These are phyloP conservation scores for Aspergillus piperis DNA, from an alignment of 2,329 filamentous ascomycete genomes.

Conservation along the genomic window DNA sequence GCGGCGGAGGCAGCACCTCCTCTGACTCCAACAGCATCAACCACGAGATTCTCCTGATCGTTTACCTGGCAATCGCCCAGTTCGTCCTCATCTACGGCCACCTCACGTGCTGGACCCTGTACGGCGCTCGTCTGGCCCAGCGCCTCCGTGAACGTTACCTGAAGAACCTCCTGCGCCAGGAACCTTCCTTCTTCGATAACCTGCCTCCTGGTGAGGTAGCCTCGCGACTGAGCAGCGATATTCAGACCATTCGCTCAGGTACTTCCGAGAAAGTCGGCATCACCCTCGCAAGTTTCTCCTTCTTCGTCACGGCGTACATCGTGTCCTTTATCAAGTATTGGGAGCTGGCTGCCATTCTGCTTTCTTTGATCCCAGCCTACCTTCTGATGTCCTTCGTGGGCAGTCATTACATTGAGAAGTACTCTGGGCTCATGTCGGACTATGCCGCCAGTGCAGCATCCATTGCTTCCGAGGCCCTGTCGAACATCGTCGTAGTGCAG, in stretches of 20 bases:
- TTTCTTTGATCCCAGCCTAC: conserved; percentile 65
- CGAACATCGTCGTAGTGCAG: conserved; percentile 63
- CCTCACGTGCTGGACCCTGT: conserved; percentile 64
- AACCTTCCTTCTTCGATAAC: conserved; percentile 65
- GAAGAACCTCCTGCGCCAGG: conserved; percentile 59
- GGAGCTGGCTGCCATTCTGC: conserved; percentile 63
- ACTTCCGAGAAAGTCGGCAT: conserved; percentile 72
- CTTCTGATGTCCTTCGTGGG: conserved; percentile 60
- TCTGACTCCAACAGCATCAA: conserved; percentile 37
- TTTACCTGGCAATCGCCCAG: conserved; percentile 65
- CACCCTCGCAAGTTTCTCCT: conserved; percentile 61
- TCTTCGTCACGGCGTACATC: conserved; percentile 67
- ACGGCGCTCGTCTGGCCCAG: conserved; percentile 64
- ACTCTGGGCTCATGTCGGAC: conserved; percentile 52
- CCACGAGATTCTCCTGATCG: conserved; percentile 60
- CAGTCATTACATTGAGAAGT: conserved; percentile 56
- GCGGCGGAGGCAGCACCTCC: conserved; percentile 11
- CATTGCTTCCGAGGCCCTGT: conserved; percentile 64
- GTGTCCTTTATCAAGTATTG: conserved; percentile 67
- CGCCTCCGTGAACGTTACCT: conserved; percentile 64
- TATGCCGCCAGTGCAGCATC: conserved; percentile 61
- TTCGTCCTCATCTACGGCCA: conserved; percentile 67
- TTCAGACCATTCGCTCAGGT: conserved; percentile 66
- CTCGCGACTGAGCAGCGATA: conserved; percentile 65
- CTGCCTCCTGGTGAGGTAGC: conserved; percentile 64